Conservation (phyloP, 2,329 filamentous ascomycete species). For the Venturia asperata region DNA sequence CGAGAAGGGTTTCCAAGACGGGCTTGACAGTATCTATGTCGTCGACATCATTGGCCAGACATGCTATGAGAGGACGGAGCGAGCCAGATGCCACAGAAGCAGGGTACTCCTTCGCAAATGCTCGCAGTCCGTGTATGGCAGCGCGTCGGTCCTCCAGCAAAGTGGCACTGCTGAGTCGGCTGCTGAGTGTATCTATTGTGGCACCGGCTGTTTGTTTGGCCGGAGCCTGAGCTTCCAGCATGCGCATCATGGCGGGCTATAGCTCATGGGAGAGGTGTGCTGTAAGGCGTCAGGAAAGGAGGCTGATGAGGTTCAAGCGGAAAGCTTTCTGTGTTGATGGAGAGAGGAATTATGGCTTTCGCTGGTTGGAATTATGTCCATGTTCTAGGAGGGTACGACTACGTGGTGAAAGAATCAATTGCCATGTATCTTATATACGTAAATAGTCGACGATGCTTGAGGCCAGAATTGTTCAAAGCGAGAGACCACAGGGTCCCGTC, state of each 20-base stretch:
- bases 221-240: conserved; percentile 65
- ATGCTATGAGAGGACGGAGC: conserved; percentile 78
- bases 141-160: conserved; percentile 90
- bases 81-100: conserved; percentile 92
- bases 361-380: background rate
- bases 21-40: conserved; percentile 96
- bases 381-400: background rate
- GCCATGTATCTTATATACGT: background rate
- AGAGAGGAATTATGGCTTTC: background rate
- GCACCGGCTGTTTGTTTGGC: conserved; percentile 94
- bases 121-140: conserved; percentile 84
- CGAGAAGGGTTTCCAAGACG: conserved; percentile 87
- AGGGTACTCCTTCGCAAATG: conserved; percentile 93
- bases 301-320: background rate
- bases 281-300: background rate
- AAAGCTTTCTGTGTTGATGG: background rate
- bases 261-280: background rate
- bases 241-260: conserved; percentile 39
- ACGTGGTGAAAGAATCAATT: background rate
- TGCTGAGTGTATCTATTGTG: conserved; percentile 85
- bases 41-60: conserved; percentile 77
- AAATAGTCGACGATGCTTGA: background rate
- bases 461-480: background rate
- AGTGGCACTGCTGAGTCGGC: conserved; percentile 79
- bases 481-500: background rate